Conservation (phyloP, 331 rosid genomes). For the Dryas integrifolia region DNA sequence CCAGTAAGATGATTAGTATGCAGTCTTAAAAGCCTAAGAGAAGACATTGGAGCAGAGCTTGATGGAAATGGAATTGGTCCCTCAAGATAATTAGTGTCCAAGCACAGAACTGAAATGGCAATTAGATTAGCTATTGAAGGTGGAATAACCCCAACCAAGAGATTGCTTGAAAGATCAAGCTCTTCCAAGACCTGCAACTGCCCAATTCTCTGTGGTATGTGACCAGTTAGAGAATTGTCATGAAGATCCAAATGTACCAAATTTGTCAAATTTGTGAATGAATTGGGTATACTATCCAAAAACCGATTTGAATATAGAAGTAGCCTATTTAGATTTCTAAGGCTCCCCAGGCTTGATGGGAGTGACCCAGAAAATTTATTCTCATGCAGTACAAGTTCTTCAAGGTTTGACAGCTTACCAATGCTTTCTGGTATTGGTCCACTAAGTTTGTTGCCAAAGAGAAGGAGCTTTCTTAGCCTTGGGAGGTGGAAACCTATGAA, state of each 20-base stretch:
- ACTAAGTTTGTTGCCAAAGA: constrained; percentile 51
- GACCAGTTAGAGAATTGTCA: constrained; percentile 41
- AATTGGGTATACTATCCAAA: constrained; percentile 49
- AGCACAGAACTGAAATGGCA: constrained; percentile 45
- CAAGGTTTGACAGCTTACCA: constrained; percentile 54
- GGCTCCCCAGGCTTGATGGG: constrained; percentile 51
- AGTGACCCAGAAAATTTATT: constrained; percentile 54
- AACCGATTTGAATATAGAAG: constrained; percentile 44
- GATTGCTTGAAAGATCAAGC: constrained; percentile 65
- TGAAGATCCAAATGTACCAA: constrained; percentile 54
- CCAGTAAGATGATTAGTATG: constrained; percentile 50
- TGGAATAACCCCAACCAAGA: constrained; percentile 52
- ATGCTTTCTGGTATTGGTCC: constrained; percentile 65
- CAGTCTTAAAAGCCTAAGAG: constrained; percentile 44
- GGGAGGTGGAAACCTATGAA: constrained; percentile 45
- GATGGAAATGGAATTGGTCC: constrained; percentile 61
- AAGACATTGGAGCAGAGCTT: constrained; percentile 44
- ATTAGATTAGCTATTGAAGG: constrained; percentile 49
- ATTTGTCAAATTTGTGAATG: constrained; percentile 43
- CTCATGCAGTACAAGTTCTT: constrained; percentile 54
- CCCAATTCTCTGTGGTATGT: constrained; percentile 47
- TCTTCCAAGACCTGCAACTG: constrained; percentile 46
- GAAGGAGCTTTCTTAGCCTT: constrained; percentile 50
- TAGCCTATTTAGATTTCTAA: constrained; percentile 39
- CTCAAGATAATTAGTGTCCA: constrained; percentile 52